Base-by-base conservation (phyloP, 2,329 filamentous ascomycete genomes). In the Sarocladium oryzae region DNA sequence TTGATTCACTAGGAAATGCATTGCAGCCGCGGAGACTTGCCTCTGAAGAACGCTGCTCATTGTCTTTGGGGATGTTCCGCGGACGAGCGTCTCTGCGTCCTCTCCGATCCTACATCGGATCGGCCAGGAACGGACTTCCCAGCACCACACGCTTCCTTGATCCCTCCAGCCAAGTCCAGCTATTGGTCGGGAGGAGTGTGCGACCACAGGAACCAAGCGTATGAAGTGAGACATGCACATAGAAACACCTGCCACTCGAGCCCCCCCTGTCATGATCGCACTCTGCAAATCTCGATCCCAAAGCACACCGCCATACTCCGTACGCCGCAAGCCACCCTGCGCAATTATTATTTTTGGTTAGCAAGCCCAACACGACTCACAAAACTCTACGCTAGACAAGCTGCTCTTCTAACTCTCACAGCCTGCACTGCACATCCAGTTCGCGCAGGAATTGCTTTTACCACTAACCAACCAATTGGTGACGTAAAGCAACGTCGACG, bases 191-290 rank as follows among this genome's bases (percentile, higher is more conserved):
- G 18, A 48, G 43, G 33, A 48, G 43, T 26, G 33, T 23, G 16
- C 43, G 15, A 15, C 43, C 26, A 26, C 43, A 48, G 43, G 43
- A 48, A 48, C 43, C 43, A 26, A 6, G 40, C 21, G 10, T 33
- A 24, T 20, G n/a, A 5, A 13, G 43, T 13, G 28, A 33, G 43
- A 48, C 26, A 33, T 48, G 43, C 43, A 48, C n/a, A n/a, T n/a
- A 18, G 16, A 7, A 8, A 32, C 15, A 8, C 8, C 15, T 8
- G 36, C n/a, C n/a, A 40, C 36, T 40, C 4, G n/a, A 21, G 15
- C 16, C n/a, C n/a, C n/a, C n/a, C n/a, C n/a, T n/a, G n/a, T n/a
- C n/a, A n/a, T 43, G 40, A 43, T 43, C 40, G 40, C 20, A 28
- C 40, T 43, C 26, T 43, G 21, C 3, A n/a, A 28, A 43, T 43